A percentile compares a stretch with the other conserved stretches of the same genome.
phyloP scores from a whole-genome alignment of 2,329 filamentous ascomycete genomes.

The Monilinia fructigena region DNA sequence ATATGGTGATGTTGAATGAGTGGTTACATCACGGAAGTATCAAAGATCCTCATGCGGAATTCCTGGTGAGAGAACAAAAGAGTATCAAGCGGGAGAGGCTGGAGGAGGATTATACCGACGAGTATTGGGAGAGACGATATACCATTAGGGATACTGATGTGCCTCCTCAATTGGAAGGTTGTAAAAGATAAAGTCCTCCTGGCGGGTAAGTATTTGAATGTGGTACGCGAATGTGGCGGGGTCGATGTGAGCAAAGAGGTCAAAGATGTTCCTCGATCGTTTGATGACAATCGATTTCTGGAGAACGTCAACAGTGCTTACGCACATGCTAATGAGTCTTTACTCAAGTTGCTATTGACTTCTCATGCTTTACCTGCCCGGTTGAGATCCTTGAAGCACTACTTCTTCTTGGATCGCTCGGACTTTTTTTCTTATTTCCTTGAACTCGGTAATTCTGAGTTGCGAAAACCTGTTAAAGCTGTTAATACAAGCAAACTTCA shows the following conservation, averaged over 20 bases:
- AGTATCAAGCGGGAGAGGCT: constrained; percentile 88
- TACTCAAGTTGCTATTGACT: constrained; percentile 86
- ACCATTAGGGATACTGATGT: constrained; percentile 90
- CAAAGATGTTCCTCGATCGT: constrained; percentile 83
- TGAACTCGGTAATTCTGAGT: constrained; percentile 83
- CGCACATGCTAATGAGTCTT: constrained; percentile 88
- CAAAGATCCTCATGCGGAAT: constrained; percentile 89
- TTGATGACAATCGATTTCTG: constrained; percentile 87
- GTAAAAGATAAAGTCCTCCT: constrained; percentile 93
- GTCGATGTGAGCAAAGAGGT: constrained; percentile 90
- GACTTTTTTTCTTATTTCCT: constrained; percentile 99
- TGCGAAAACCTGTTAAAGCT: constrained; percentile 82
- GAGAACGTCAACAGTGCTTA: constrained; percentile 97
- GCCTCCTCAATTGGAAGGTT: constrained; percentile 80
- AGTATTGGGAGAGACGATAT: constrained; percentile 98
- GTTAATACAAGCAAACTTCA: constrained; percentile 94
- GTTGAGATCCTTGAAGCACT: constrained; percentile 90
- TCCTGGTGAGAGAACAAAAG: constrained; percentile 92
- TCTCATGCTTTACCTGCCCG: constrained; percentile 87
- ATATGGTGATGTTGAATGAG: constrained; percentile 98
- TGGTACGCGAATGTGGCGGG: constrained; percentile 93
- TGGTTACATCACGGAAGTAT: constrained; percentile 97
- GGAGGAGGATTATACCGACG: constrained; percentile 96
- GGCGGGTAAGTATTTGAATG: constrained; percentile 96
- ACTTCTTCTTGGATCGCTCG: constrained; percentile 97